Conservation (phyloP, 768 basidiomycete genomes). For the Hortiboletus flavorubellus region DNA sequence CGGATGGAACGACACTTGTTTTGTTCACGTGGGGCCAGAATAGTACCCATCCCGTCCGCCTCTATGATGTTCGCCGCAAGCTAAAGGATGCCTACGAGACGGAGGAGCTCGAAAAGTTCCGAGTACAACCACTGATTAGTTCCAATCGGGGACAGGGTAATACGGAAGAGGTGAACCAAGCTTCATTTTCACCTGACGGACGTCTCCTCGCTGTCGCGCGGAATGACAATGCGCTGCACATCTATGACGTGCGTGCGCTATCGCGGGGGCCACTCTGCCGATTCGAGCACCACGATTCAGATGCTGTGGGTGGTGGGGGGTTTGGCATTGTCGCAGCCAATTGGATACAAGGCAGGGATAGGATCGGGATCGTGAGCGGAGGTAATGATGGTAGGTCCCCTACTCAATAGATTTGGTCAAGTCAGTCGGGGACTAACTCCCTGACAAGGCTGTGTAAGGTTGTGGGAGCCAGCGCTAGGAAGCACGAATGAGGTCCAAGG, state of each 20-base stretch:
- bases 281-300: slow-evolving; percentile 46
- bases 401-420: neutral
- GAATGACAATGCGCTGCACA: slow-evolving; percentile 53
- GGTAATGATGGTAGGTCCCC: slow-evolving; percentile 57
- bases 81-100: slow-evolving; percentile 24
- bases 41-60: slow-evolving; percentile 36
- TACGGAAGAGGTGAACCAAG: slow-evolving; percentile 45
- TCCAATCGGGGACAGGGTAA: slow-evolving; percentile 9
- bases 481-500: slow-evolving; percentile 41
- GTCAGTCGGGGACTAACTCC: slow-evolving; percentile 1
- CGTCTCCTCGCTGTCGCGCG: slow-evolving; percentile 58
- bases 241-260: slow-evolving; percentile 62
- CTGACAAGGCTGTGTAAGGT: slow-evolving; percentile 57
- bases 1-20: slow-evolving; percentile 38
- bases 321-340: slow-evolving; percentile 52
- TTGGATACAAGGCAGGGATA: slow-evolving; percentile 47
- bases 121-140: neutral
- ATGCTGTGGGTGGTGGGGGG: slow-evolving; percentile 23
- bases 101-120: slow-evolving; percentile 37
- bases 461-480: slow-evolving; percentile 60
- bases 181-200: slow-evolving; percentile 58
- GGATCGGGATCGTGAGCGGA: slow-evolving; percentile 55
- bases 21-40: slow-evolving; percentile 30
- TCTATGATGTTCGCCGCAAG: slow-evolving; percentile 50
- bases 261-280: slow-evolving; percentile 42